Percentiles rank a stretch among this genome's conserved stretches.
Evolutionary conservation across 192 early-diverging fungal genomes (phyloP).

Genomic region (Geranomyces variabilis): DNA sequence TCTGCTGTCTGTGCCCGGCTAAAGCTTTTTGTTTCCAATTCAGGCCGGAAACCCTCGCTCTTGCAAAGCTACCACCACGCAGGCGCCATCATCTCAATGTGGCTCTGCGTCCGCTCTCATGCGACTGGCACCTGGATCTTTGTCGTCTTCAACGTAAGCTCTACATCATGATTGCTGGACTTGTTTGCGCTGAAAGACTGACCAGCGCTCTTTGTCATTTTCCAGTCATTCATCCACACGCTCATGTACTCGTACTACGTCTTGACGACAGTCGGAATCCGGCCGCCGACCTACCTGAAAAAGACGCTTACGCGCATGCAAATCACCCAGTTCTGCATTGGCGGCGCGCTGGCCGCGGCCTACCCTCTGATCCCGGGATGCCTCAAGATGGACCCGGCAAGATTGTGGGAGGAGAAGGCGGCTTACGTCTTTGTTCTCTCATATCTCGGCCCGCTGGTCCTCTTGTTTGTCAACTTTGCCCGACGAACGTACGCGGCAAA

Average conservation of each 20-base stretch:
- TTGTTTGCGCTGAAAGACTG: too few species aligned
- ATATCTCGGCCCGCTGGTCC: conserved; percentile 76
- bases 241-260: conserved; percentile 89
- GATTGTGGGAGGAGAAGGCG: conserved; percentile 52
- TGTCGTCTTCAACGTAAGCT: conserved; percentile 67
- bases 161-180: not conserved
- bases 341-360: conserved; percentile 62
- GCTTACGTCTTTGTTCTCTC: conserved; percentile 67
- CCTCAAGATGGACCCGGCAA: conserved; percentile 50
- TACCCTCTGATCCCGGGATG: conserved; percentile 66
- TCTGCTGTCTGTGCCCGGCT: not conserved
- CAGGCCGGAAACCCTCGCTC: conserved; percentile 65
- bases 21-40: not conserved
- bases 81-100: conserved; percentile 83
- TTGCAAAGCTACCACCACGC: conserved; percentile 88
- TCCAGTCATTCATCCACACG: conserved; percentile 76
- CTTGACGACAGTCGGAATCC: conserved; percentile 70
- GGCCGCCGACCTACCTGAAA: conserved; percentile 70
- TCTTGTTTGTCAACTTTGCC: conserved; percentile 81
- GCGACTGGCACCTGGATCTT: conserved; percentile 82
- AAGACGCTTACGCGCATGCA: conserved; percentile 79
- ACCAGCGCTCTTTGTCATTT: not conserved
- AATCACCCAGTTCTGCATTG: conserved; percentile 84
- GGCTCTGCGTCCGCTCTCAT: conserved; percentile 66
- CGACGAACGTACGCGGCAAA: conserved; percentile 60